phyloP scores from a whole-genome alignment of 2,329 filamentous ascomycete species.

The Stachybotrys chartarum region DNA sequence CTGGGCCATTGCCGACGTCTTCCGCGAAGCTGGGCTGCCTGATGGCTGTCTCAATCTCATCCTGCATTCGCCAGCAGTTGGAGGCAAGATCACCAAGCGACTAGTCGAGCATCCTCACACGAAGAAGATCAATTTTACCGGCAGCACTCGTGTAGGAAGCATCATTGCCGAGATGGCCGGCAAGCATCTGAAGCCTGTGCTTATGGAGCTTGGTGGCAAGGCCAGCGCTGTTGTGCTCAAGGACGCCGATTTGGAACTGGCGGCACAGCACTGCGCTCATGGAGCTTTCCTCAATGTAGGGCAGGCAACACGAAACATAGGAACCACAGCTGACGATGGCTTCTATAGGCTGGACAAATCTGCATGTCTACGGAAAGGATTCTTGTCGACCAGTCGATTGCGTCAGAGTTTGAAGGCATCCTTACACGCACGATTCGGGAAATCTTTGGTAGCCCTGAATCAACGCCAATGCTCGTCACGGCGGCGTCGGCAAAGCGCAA shows the following conservation, averaged over 20 bases:
- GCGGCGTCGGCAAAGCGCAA: constrained; percentile 2
- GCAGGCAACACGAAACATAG: too few species aligned
- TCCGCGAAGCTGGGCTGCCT: constrained; percentile 33
- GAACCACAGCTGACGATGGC: not conserved
- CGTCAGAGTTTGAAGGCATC: constrained; percentile 1
- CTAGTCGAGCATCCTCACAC: constrained; percentile 28
- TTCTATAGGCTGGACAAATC: constrained; percentile 46
- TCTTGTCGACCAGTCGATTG: constrained; percentile 5
- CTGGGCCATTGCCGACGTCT: constrained; percentile 23
- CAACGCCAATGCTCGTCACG: constrained; percentile 4
- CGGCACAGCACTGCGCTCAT: constrained; percentile 19
- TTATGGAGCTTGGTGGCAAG: constrained; percentile 43
- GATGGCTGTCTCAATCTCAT: constrained; percentile 32
- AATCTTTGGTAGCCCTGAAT: constrained; percentile 1
- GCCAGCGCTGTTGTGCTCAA: constrained; percentile 32
- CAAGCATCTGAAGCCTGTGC: constrained; percentile 33
- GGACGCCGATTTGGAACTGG: constrained; percentile 36
- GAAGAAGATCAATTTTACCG: constrained; percentile 36
- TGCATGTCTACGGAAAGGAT: constrained; percentile 54
- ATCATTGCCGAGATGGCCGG: constrained; percentile 28
- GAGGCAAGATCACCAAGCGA: constrained; percentile 21
- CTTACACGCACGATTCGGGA: constrained; percentile 2
- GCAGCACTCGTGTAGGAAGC: constrained; percentile 32
- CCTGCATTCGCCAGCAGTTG: constrained; percentile 21
- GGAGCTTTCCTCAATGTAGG: constrained; percentile 28